Base-by-base conservation (phyloP, 805 yeast genomes). In the Wickerhamiella lipophila region DNA sequence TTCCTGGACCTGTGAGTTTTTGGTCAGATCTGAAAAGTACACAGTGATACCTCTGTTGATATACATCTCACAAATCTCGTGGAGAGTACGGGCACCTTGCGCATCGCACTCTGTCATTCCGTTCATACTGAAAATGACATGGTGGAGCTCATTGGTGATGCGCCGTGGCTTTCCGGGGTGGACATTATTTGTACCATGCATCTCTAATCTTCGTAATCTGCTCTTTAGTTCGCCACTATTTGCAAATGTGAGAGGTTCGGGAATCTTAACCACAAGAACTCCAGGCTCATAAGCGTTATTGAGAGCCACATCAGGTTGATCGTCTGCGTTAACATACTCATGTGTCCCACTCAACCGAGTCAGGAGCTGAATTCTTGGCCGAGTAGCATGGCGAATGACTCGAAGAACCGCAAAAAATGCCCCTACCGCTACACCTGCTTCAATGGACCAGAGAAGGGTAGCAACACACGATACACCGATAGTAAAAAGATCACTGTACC, bases 341-440 rank as follows among this genome's bases (percentile, higher is more conserved):
- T 71, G 68, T 0, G 83, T 74, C 1, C 77, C 79, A 2, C 78
- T 77, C 3, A 77, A 61, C 50, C 92, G 70, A 2, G 87, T 85
- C 53, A 86, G 67, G 44, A 88, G 83, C 62, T 86, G 95, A 52
- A 87, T 84, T 54, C 94, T 71, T 1, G 95, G 87, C 49, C 74
- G 70, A 0, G 95, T 78, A 1, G 94, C 79, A 60, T 84, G 85
- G 55, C 77, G 81, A 26, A 87, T 74, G 4, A 89, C 88, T 50
- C 94, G 69, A 29, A 88, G 69, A 16, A 89, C 67, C 38, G 94
- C 86, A 56, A 85, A 83, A 0, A 77, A 76, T 43, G 84, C 78
- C 0, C 98, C 97, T n/a, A 85, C 74, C 2, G 82, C 78, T 43
- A 92, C 85, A 1, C 98, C 97, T 13, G 82, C 78, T 62, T 89